Evolutionary conservation across 768 basidiomycete species (phyloP), one percentile per base, ranked within the genome.

Genomic region (Suillus variegatus): DNA sequence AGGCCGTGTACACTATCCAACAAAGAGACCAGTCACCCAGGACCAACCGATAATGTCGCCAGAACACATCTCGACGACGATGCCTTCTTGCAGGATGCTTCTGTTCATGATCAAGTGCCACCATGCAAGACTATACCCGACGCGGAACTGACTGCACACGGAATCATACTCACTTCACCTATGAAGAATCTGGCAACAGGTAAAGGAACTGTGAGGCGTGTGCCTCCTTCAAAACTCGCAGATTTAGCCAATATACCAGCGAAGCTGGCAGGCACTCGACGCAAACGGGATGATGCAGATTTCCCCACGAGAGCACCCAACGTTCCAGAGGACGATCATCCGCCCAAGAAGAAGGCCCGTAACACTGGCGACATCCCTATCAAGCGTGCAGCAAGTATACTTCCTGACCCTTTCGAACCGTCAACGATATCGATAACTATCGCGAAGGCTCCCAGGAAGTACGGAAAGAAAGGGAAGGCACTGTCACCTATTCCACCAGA

Each of bases 381-480:
- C 16, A 56, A 64, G 49, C 61, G 40, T n/a, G 40, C 38, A 22
- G 56, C n/a, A 38, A 12, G 7, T 25, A 40, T 40, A 6, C 22
- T 40, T 1, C 22, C 38, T 8, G 22, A 58, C 22, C 38, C 61
- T 5, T 43, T 32, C 22, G 66, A 47, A 25, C 32, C 64, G 28
- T 54, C 67, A 16, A 61, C 67, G 8, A 52, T 65, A 13, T 62
- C 68, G 8, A 57, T 36, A 22, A 60, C 65, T 32, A 44, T 65
- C 57, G 36, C 43, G 12, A 71, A 64, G 5, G 63, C 66, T 36
- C 66, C 69, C 4, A 81, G 76, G 63, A 79, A 74, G 65, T 76
- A 74, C 65, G 72, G 72, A 3, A 78, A 74, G 67, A 78, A 77
- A 67, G 74, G 69, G 20, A 76, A 77, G 43, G 68, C 69, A 32